Conservation (phyloP, 345 rosid genomes). For the Capsella bursapastoris region DNA sequence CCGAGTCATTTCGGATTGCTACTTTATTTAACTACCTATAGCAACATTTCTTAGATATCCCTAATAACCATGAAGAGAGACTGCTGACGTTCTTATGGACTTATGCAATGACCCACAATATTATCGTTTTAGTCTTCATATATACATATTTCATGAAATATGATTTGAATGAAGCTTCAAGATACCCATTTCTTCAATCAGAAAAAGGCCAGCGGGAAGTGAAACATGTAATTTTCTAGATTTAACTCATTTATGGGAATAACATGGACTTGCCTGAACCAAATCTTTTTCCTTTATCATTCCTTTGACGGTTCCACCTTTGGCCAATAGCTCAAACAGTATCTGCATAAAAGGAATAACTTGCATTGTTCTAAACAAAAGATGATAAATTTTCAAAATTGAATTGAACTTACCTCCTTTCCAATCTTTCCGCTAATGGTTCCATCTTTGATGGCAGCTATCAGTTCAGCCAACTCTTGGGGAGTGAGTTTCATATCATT, state of each 20-base stretch:
- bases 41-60: neutral
- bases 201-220: no score
- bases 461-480: conserved; percentile 77
- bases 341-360: conserved; percentile 56
- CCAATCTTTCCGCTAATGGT: conserved; percentile 97
- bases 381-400: neutral
- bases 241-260: conserved; percentile 1
- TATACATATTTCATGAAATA: neutral
- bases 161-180: conserved; percentile 16
- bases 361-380: neutral
- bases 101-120: neutral
- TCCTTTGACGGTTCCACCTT: conserved; percentile 93
- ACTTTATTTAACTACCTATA: no score
- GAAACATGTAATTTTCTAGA: neutral
- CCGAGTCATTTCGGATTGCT: neutral
- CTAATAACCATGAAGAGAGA: neutral
- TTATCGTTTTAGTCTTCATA: no score
- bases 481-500: conserved; percentile 78
- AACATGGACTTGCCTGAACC: conserved; percentile 77
- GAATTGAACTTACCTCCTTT: conserved; percentile 64
- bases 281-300: conserved; percentile 80
- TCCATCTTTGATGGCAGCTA: conserved; percentile 81
- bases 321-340: conserved; percentile 79
- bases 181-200: neutral
- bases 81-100: neutral